phyloP scores from a whole-genome alignment of 345 rosid species.

The Sonneratia alba region DNA sequence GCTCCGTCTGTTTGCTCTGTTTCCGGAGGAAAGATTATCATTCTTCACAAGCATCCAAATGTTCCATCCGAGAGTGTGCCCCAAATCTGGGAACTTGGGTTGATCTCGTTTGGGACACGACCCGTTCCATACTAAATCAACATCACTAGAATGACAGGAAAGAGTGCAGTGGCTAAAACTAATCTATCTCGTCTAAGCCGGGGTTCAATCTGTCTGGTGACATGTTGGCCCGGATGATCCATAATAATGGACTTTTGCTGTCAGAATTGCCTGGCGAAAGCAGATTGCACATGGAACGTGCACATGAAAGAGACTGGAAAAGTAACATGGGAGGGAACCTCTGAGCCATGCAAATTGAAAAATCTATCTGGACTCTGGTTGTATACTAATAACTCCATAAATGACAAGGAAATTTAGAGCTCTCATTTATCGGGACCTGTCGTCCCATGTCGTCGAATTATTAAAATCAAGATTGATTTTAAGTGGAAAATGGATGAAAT shows the following conservation, averaged over 20 bases:
- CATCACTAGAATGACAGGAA: not conserved
- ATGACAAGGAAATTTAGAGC: too few species aligned
- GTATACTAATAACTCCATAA: too few species aligned
- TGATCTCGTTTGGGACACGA: not conserved
- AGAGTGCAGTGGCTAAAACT: not conserved
- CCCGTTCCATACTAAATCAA: not conserved
- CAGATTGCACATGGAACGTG: not conserved
- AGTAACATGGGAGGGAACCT: not conserved
- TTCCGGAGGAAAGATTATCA: too few species aligned
- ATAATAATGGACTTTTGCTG: not conserved
- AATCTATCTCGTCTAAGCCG: not conserved
- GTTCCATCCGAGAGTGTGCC: too few species aligned
- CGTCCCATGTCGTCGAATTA: too few species aligned
- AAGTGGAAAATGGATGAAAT: too few species aligned
- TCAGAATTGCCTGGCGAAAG: not conserved
- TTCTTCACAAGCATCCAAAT: too few species aligned
- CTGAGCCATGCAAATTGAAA: not conserved
- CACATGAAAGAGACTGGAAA: not conserved
- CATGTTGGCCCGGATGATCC: too few species aligned
- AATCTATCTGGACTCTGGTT: not conserved
- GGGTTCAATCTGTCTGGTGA: not conserved
- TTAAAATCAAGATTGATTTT: too few species aligned
- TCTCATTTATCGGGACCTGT: too few species aligned
- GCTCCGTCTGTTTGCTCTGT: too few species aligned
- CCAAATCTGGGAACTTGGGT: not conserved